Evolutionary conservation across 1,139 yeast genomes (phyloP).

Genomic region (Geotrichum restrictum): DNA sequence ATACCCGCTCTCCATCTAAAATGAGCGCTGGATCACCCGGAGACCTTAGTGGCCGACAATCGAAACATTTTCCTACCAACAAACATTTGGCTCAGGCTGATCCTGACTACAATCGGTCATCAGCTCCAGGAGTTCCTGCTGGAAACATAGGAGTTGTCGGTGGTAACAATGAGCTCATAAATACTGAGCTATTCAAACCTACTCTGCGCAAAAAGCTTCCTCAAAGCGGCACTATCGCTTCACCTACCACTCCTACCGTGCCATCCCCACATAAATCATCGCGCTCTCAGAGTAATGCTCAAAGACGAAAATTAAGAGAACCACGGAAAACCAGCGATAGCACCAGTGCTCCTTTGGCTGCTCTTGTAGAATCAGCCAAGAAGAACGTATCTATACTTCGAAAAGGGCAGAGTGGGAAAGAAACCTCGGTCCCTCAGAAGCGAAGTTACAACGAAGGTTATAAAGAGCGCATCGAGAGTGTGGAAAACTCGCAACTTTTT

Average conservation of each 20-base stretch:
- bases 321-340: neutral
- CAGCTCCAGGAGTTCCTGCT: neutral
- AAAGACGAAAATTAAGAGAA: neutral
- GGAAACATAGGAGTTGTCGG: neutral
- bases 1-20: neutral
- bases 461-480: constrained; percentile 18
- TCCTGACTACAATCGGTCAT: constrained; percentile 1
- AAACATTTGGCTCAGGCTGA: constrained; percentile 2
- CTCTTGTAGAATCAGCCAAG: neutral
- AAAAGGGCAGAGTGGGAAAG: neutral
- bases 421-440: neutral
- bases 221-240: neutral
- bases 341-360: neutral
- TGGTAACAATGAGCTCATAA: neutral
- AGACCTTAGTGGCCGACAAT: neutral
- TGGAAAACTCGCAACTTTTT: constrained; percentile 13
- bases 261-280: no score
- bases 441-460: constrained; percentile 19
- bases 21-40: neutral
- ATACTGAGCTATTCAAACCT: neutral
- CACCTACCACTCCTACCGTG: neutral
- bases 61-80: constrained; percentile 2
- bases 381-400: neutral
- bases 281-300: no score
- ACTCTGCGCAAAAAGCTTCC: neutral